A percentile compares a stretch with the other conserved stretches of the same genome.
These are phyloP conservation scores for Pulveroboletus frians DNA, from an alignment of 768 basidiomycete species.

Conservation along the genomic window DNA sequence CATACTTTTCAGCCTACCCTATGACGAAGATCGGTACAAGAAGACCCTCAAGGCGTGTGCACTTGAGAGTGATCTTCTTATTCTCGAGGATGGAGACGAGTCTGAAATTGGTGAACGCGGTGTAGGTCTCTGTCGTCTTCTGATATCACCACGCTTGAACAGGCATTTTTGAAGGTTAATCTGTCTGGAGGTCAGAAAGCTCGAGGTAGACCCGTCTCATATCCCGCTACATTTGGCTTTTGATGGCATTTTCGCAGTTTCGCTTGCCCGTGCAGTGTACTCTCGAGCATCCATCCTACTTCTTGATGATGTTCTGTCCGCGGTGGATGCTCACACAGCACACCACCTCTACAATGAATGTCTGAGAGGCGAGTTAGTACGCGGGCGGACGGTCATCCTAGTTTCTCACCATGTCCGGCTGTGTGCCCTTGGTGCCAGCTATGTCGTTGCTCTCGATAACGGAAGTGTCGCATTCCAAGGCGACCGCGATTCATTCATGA, in stretches of 20 bases:
- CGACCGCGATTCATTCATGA: slow-evolving; percentile 53
- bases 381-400: slow-evolving; percentile 77
- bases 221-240: background rate
- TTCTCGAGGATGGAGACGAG: slow-evolving; percentile 83
- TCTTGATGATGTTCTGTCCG: slow-evolving; percentile 73
- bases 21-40: slow-evolving; percentile 65
- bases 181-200: slow-evolving; percentile 60
- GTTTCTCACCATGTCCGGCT: slow-evolving; percentile 95
- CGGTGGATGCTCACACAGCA: slow-evolving; percentile 83
- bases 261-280: slow-evolving; percentile 82
- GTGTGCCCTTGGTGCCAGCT: slow-evolving; percentile 71
- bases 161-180: slow-evolving; percentile 20
- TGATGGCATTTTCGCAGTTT: slow-evolving; percentile 40
- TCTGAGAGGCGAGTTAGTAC: slow-evolving; percentile 70
- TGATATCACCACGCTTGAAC: background rate
- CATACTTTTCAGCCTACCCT: slow-evolving; percentile 78
- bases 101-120: slow-evolving; percentile 87
- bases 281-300: slow-evolving; percentile 78
- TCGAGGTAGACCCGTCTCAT: slow-evolving; percentile 40
- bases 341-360: slow-evolving; percentile 78
- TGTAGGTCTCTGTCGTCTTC: slow-evolving; percentile 32
- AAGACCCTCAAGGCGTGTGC: slow-evolving; percentile 76
- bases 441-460: slow-evolving; percentile 74
- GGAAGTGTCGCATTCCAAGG: slow-evolving; percentile 73
- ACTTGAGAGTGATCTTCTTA: slow-evolving; percentile 67